Evolutionary conservation across 2,329 filamentous ascomycete genomes (phyloP), one percentile per base, ranked within the genome.

Genomic region (Aspergillus pseudoviridinutans): DNA sequence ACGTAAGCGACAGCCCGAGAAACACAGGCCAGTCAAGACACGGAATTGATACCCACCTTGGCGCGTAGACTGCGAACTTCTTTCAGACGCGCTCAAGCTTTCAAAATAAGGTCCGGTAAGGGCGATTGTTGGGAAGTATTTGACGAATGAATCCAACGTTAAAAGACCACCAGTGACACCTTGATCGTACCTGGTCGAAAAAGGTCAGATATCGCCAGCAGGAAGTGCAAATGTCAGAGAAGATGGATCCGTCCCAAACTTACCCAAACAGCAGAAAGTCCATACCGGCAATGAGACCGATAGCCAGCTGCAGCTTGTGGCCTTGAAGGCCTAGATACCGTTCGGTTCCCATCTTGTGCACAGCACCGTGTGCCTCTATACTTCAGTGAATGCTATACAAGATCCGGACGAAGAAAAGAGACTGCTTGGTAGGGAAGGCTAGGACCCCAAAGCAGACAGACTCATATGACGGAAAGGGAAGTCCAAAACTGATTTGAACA

Each of bases 91-190:
- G 3, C 51, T 55, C 55, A 71, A 54, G 6, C 59, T 61, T 0
- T 64, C 46, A 6, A 55, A 67, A 22, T 64, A 54, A 3, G 32
- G 42, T 6, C 57, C 58, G 38, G 53, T 64, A n/a, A 65, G 70
- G 49, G 76, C 64, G 60, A 79, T 76, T 10, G 72, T 63, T 1
- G 77, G 76, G 61, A 79, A 79, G 50, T 71, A 71, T 46, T 68
- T 72, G 47, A 69, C 65, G 62, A 79, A 79, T 0, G 73, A 75
- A 0, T 69, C 55, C 4, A 79, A 67, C 6, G 74, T 76, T 52
- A 80, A 67, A 3, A 80, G 70, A 54, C 77, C 77, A 49, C 77
- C 77, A 28, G 76, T 75, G 5, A 79, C 76, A 69, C 76, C 77
- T 64, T 69, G 72, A 59, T 74, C 75, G 60, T 76, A 77, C 51